Percentiles rank a stretch among this genome's conserved stretches.
Conservation (phyloP, 106 monocot genomes). For the Acorus calamus region DNA sequence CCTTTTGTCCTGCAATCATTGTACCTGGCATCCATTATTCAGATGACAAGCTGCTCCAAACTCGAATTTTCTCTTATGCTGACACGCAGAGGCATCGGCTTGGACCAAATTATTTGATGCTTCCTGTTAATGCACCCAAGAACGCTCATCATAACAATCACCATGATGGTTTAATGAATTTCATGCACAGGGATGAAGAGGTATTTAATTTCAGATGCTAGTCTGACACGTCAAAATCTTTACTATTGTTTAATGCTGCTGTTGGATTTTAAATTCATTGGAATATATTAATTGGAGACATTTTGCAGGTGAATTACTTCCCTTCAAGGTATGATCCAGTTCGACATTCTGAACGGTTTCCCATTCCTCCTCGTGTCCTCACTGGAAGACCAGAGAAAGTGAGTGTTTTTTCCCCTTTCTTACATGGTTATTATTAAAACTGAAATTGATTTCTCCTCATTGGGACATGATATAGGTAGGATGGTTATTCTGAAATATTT, state of each 20-base stretch:
- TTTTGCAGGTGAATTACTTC: slow-evolving; percentile 70
- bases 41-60: slow-evolving; percentile 88
- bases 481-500: no score
- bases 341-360: slow-evolving; percentile 45
- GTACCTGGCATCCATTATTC: slow-evolving; percentile 84
- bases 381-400: slow-evolving; percentile 56
- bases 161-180: slow-evolving; percentile 76
- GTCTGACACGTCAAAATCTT: neutral
- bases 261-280: neutral
- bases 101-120: slow-evolving; percentile 75
- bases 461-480: no score
- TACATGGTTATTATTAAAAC: neutral
- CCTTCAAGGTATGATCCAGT: slow-evolving; percentile 59
- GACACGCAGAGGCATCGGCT: slow-evolving; percentile 84
- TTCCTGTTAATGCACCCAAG: slow-evolving; percentile 79
- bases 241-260: neutral
- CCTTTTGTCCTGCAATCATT: slow-evolving; percentile 53
- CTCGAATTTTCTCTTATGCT: slow-evolving; percentile 56
- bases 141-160: slow-evolving; percentile 76
- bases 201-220: slow-evolving; percentile 1
- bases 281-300: neutral
- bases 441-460: no score
- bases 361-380: slow-evolving; percentile 38
- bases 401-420: slow-evolving; percentile 5
- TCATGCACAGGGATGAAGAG: slow-evolving; percentile 78